Conservation (phyloP, 441 rosid species). For the Populus hybrid region DNA sequence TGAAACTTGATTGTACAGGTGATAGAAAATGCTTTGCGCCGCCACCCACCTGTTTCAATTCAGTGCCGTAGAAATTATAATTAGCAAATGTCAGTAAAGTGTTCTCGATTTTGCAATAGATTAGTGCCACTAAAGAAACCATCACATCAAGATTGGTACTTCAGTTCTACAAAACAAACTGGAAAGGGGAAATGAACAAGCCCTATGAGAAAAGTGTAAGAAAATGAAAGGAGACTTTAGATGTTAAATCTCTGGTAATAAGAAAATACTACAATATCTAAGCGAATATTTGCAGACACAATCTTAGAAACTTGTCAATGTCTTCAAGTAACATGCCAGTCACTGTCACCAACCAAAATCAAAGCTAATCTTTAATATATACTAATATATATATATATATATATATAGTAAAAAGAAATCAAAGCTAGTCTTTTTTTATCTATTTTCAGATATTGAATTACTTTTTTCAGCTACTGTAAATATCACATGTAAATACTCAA, state of each 20-base stretch:
- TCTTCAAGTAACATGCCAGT: neutral
- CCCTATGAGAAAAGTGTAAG: neutral
- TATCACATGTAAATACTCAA: neutral
- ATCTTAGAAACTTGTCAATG: neutral
- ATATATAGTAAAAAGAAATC: neutral
- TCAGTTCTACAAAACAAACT: neutral
- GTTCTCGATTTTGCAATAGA: neutral
- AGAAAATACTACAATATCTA: neutral
- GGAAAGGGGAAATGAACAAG: neutral
- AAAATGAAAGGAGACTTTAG: neutral
- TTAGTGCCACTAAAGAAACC: slow-evolving; percentile 4
- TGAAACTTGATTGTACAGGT: slow-evolving; percentile 87
- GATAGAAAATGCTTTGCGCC: slow-evolving; percentile 91
- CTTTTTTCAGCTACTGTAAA: too few species aligned
- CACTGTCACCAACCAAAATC: neutral
- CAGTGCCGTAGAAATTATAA: slow-evolving; percentile 23
- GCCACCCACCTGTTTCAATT: slow-evolving; percentile 81
- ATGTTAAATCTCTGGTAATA: neutral
- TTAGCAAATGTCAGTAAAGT: slow-evolving; percentile 2
- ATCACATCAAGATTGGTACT: neutral
- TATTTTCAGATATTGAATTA: neutral
- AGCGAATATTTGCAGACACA: neutral
- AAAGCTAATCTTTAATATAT: neutral
- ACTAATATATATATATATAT: too few species aligned
- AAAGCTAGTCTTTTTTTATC: too few species aligned